A percentile compares a stretch with the other conserved stretches of the same genome.
phyloP scores from a whole-genome alignment of 192 early-diverging fungal species.

The Phycomyces nitens region DNA sequence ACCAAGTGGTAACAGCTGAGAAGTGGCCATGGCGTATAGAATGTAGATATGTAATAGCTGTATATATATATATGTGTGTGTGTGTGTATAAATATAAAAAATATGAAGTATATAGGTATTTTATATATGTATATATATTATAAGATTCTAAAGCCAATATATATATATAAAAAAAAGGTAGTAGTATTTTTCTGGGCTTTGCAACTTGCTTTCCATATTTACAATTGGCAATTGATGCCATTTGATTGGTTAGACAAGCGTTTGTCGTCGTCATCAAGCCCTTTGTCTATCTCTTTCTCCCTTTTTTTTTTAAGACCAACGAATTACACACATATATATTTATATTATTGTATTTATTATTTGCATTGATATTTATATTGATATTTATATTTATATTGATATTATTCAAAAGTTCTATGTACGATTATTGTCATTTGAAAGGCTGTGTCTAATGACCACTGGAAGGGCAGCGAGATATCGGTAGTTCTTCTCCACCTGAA shows the following conservation, averaged over 20 bases:
- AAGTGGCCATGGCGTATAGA: slow-evolving; percentile 7
- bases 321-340: slow-evolving; percentile 2
- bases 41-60: too few relatives aligned
- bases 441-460: background rate
- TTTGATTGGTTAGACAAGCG: too few relatives aligned
- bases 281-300: background rate
- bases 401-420: background rate
- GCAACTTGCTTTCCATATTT: background rate
- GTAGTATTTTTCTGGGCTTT: background rate
- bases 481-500: slow-evolving; percentile 11
- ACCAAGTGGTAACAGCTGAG: slow-evolving; percentile 36
- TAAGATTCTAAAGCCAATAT: too few relatives aligned
- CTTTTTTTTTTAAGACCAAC: background rate
- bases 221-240: too few relatives aligned
- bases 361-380: background rate
- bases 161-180: too few relatives aligned
- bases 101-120: too few relatives aligned
- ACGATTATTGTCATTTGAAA: too few relatives aligned
- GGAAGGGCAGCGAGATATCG: slow-evolving; percentile 23
- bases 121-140: too few relatives aligned
- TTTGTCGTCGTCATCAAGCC: background rate
- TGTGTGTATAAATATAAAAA: too few relatives aligned
- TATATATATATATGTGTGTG: too few relatives aligned
- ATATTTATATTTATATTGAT: slow-evolving; percentile 4
- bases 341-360: background rate